phyloP scores from a whole-genome alignment of 805 yeast species.

The Monosporozyma unispora region DNA sequence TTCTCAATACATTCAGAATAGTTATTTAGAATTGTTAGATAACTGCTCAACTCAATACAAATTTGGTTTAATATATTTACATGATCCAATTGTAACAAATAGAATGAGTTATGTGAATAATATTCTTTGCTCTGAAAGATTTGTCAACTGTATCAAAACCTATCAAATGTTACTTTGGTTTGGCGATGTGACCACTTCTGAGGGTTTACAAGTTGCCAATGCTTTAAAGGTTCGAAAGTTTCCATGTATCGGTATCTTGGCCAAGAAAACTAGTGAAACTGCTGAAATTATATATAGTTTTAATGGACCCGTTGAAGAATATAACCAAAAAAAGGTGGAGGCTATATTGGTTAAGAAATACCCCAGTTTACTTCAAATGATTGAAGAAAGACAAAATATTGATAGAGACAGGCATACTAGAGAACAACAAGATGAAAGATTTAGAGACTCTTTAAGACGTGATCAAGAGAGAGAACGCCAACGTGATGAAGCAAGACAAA shows the following conservation, averaged over 20 bases:
- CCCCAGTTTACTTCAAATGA: constrained; percentile 40
- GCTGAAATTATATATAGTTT: constrained; percentile 26
- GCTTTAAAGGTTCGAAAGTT: constrained; percentile 59
- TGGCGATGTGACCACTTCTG: constrained; percentile 73
- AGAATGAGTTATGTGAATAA: constrained; percentile 43
- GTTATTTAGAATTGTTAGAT: constrained; percentile 72
- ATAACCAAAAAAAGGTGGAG: constrained; percentile 14
- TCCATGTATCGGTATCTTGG: constrained; percentile 76
- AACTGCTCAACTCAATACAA: constrained; percentile 59
- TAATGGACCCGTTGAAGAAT: constrained; percentile 18
- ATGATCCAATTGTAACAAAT: constrained; percentile 63
- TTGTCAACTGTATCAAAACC: constrained; percentile 39
- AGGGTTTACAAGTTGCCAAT: constrained; percentile 75
- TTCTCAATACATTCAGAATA: constrained; percentile 41
- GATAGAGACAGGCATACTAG: constrained; percentile 50
- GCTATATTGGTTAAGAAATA: constrained; percentile 20
- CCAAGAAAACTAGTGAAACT: constrained; percentile 44
- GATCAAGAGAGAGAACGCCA: constrained; percentile 47
- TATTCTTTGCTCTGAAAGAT: constrained; percentile 43
- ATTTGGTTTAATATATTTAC: constrained; percentile 65
- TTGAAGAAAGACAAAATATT: constrained; percentile 54
- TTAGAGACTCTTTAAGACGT: constrained; percentile 54
- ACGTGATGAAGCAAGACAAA: constrained; percentile 27
- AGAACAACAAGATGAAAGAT: constrained; percentile 70
- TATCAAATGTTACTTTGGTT: constrained; percentile 71